Conservation (phyloP, 495 filamentous ascomycete genomes). For the Xylaria telfairii region DNA sequence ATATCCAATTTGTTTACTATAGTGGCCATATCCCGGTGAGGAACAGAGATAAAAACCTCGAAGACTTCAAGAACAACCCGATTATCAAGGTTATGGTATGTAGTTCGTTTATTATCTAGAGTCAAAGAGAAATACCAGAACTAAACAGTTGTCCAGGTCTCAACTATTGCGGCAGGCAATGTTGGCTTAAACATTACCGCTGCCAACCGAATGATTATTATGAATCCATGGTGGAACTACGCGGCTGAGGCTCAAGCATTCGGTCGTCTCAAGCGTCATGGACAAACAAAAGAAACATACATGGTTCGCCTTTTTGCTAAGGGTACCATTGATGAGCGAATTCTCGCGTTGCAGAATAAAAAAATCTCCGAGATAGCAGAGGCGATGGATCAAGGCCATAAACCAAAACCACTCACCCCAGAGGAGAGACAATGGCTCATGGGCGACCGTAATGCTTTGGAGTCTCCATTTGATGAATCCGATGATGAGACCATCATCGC, state of each 20-base stretch:
- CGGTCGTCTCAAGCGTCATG: conserved; percentile 42
- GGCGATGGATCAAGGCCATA: conserved; percentile 12
- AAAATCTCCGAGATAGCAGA: conserved; percentile 20
- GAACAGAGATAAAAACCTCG: conserved; percentile 16
- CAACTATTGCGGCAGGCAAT: conserved; percentile 54
- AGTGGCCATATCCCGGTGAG: conserved; percentile 10
- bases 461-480: conserved; percentile 8
- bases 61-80: conserved; percentile 20
- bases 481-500: background rate
- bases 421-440: conserved; percentile 1
- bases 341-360: conserved; percentile 46
- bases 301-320: conserved; percentile 34
- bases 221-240: conserved; percentile 68
- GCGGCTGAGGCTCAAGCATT: conserved; percentile 44
- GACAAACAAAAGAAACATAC: conserved; percentile 43
- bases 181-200: conserved; percentile 59
- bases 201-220: conserved; percentile 62
- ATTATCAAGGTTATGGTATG: conserved; percentile 35
- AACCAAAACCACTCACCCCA: background rate
- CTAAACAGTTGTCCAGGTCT: conserved; percentile 38
- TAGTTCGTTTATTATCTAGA: conserved; percentile 28
- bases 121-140: background rate
- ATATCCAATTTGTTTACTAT: conserved; percentile 41
- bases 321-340: conserved; percentile 42
- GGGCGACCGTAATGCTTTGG: background rate